These are phyloP conservation scores for Megacollybia marginata DNA, from an alignment of 768 basidiomycete genomes.

Conservation along the genomic window DNA sequence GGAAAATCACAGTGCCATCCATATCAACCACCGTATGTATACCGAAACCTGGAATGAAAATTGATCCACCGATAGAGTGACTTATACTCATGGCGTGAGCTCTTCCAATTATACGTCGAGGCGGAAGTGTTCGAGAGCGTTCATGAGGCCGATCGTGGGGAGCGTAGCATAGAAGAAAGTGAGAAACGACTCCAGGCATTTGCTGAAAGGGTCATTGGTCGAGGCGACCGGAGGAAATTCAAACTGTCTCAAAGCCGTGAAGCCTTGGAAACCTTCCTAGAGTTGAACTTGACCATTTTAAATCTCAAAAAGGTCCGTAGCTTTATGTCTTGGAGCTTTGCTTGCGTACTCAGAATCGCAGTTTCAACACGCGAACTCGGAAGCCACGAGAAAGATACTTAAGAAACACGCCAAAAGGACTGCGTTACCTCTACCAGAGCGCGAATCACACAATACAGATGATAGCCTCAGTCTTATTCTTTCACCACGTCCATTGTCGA, in stretches of 20 bases:
- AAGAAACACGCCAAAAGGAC: slow-evolving; percentile 94
- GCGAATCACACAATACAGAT: slow-evolving; percentile 12
- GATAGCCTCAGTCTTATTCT: slow-evolving; percentile 25
- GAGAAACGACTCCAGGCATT: slow-evolving; percentile 62
- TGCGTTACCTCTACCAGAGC: slow-evolving; percentile 55
- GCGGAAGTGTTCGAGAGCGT: slow-evolving; percentile 77
- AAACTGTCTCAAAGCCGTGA: slow-evolving; percentile 47
- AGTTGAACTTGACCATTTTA: slow-evolving; percentile 71
- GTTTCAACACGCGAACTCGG: slow-evolving; percentile 81
- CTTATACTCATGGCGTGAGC: slow-evolving; percentile 82
- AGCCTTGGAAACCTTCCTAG: slow-evolving; percentile 64
- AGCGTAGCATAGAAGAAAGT: slow-evolving; percentile 60
- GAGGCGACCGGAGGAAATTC: slow-evolving; percentile 46
- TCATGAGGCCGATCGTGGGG: slow-evolving; percentile 57
- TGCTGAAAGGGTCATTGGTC: slow-evolving; percentile 45
- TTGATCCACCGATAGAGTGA: slow-evolving; percentile 43
- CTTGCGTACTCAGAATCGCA: slow-evolving; percentile 14
- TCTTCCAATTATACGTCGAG: slow-evolving; percentile 84
- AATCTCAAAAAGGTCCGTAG: slow-evolving; percentile 66
- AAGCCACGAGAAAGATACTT: slow-evolving; percentile 87
- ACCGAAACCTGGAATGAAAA: slow-evolving; percentile 5
- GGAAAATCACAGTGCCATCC: slow-evolving; percentile 21
- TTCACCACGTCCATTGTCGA: slow-evolving; percentile 4
- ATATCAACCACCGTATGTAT: slow-evolving; percentile 8
- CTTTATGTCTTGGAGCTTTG: not conserved